Evolutionary conservation across 208 protist species (phyloP).

Genomic region (Crithidia expoeki): DNA sequence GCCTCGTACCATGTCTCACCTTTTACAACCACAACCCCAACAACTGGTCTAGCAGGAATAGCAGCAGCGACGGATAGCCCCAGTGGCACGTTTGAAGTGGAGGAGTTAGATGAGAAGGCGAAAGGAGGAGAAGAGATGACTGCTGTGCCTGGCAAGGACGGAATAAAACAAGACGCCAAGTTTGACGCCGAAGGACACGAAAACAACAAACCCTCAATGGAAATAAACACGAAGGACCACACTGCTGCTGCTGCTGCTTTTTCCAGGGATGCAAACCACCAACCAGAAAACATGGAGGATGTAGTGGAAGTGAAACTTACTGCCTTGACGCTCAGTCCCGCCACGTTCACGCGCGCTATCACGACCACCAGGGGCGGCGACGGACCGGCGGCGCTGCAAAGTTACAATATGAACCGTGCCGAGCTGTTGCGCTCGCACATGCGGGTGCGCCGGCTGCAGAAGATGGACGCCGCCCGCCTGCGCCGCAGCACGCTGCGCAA

Average conservation of each 20-base stretch:
- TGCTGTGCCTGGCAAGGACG: no score
- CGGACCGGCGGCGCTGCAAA: background rate
- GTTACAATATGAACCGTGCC: constrained; percentile 43
- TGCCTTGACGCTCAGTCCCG: background rate
- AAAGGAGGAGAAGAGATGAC: no score
- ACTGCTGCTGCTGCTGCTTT: no score
- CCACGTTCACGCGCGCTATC: background rate
- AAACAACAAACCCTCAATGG: no score
- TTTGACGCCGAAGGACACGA: no score
- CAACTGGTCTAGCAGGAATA: background rate
- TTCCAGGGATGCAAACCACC: no score
- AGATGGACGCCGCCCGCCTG: constrained; percentile 51
- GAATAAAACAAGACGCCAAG: no score
- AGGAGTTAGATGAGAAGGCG: no score
- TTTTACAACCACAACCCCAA: background rate
- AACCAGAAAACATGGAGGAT: no score
- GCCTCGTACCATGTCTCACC: constrained; percentile 29
- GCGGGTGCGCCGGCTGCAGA: constrained; percentile 48
- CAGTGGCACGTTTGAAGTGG: no score
- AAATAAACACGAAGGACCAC: no score
- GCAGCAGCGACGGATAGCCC: background rate
- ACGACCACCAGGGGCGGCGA: background rate
- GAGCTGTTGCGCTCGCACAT: constrained; percentile 37
- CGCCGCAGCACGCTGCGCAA: constrained; percentile 62
- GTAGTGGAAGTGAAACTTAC: background rate